Base-by-base conservation (phyloP, 23 red algal species). In the Rhodosorus marinus region DNA sequence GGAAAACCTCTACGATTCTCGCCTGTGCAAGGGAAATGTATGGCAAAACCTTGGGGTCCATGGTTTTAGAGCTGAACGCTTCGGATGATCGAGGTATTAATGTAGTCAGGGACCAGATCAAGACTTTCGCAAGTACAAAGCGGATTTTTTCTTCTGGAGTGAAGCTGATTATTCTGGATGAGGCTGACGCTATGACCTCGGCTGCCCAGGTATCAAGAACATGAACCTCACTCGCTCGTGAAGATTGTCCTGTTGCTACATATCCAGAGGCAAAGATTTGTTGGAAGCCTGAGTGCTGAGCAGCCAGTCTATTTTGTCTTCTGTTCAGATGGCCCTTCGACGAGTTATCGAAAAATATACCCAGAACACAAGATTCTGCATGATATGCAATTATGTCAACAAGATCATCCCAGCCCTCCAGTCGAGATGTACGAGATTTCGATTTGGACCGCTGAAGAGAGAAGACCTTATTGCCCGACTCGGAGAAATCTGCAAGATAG, bases 321-420 rank as follows among this genome's bases (percentile, higher is more conserved):
- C n/a, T n/a, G n/a, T n/a, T n/a, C 90, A 98, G 52, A 72, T 72
- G 65, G 90, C 90, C 14, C 79, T 98, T 22, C 70, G 90, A 15
- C 50, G 90, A 20, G 70, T 98, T 17, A 75, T 98, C 5, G 90
- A 98, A 59, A 83, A 85, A 74, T 85, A 70, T 66, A 55, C 70
- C 3, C 59, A 66, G 29, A 98, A 81, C 49, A 76, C 72, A 20
- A 68, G 90, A 15, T 98, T 98, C 57, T 98, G 90, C 33, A 59
- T 98, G 52, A 80, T 98, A 24, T 98, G 90, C 40, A 98, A 98
- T 61, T 98, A 98, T 26, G 90, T 81, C 49, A 98, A 98, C 59
- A 84, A 85, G 51, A 84, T 98, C 35, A 85, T 85, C 57, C 90
- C 90, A 20, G 90, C 90, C 11, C 52, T 98, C 22, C 90, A 98